Conservation (phyloP, 2,329 filamentous ascomycete genomes). For the Thielaviopsis punctulata region DNA sequence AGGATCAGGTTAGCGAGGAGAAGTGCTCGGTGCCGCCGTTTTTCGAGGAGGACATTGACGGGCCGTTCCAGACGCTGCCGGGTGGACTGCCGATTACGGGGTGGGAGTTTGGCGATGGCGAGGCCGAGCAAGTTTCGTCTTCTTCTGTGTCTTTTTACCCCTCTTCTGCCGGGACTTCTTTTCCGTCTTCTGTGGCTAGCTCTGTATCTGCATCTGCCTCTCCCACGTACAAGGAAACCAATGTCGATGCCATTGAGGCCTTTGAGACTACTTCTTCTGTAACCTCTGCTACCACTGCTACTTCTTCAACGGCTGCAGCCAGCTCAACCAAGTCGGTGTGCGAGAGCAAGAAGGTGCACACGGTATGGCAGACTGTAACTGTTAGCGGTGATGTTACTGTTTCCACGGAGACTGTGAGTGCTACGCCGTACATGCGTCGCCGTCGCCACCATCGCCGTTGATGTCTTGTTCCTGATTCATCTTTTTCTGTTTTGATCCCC, state of each 20-base stretch:
- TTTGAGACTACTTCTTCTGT: background rate
- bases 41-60: conserved; percentile 27
- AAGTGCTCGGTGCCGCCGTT: conserved; percentile 34
- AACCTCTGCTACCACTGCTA: conserved; percentile 5
- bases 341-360: conserved; percentile 18
- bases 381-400: conserved; percentile 20
- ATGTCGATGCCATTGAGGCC: background rate
- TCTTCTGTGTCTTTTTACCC: background rate
- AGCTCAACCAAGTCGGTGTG: conserved; percentile 15
- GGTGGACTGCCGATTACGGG: conserved; percentile 37
- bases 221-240: background rate
- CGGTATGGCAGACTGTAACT: conserved; percentile 29
- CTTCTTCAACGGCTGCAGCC: too few relatives aligned
- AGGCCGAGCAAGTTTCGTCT: background rate
- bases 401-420: background rate
- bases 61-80: conserved; percentile 31
- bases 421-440: background rate
- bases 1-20: conserved; percentile 32
- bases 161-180: background rate
- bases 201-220: background rate
- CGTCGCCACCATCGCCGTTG: background rate
- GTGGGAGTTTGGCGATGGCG: conserved; percentile 27
- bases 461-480: conserved; percentile 3
- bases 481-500: background rate
- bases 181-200: background rate